Evolutionary conservation across 805 yeast genomes (phyloP), one percentile per base, ranked within the genome.

Genomic region (Lachancea fermentati): DNA sequence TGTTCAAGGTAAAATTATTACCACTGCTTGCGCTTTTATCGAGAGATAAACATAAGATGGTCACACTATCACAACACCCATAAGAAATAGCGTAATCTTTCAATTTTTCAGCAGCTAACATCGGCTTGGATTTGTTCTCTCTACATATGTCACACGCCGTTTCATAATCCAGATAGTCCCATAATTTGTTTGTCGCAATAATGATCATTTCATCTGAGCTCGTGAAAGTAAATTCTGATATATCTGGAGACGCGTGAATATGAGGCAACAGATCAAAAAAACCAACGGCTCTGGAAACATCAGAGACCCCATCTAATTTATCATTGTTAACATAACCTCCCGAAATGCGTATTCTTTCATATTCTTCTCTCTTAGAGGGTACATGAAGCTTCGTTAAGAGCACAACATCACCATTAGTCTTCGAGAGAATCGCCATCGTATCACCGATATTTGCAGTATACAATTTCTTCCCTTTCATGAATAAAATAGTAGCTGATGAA

Each of bases 11-110:
- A 29, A 59, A 54, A 14, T 53, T 53, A 26, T 42, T 50, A 15
- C 49, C 54, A 34, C 63, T 69, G 34, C 66, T 68, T 13, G 56
- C 45, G 55, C 55, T 64, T 46, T 78, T 78, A 39, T 79, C 78
- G 34, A 81, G 68, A 1, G 89, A 78, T 15, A 91, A 60, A 11
- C 93, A 95, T 60, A 86, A 76, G 4, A 87, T 93, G 12, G 89
- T 77, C 9, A 84, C 71, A 51, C 85, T 85, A 34, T 84, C 88
- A 2, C 73, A 66, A 30, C 91, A 82, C 16, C 97, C 97, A 60
- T 88, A 93, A 1, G 96, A 81, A 45, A 91, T 77, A 1, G 97
- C 97, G 67, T 83, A 87, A 62, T 93, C 98, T 55, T 97, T 77
- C 50, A 93, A 69, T 55, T 85, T 87, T 51, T 87, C 94, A 0